Evolutionary conservation across 2,329 filamentous ascomycete genomes (phyloP).

Genomic region (Monilinia laxa): DNA sequence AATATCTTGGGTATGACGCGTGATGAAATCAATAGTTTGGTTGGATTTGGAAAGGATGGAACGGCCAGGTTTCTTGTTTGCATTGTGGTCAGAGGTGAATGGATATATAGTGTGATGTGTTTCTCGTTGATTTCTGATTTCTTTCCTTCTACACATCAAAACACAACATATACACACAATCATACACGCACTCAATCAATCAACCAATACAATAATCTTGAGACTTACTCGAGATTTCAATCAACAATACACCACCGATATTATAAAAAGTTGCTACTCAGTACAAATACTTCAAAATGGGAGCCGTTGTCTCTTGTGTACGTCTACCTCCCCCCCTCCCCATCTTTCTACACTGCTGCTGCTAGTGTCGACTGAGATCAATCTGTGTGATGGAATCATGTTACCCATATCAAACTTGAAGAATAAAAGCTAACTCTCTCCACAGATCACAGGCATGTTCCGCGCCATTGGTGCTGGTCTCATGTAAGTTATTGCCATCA

Average conservation of each 20-base stretch:
- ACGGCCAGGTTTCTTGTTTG: background rate
- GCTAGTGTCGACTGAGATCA: background rate
- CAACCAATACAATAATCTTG: background rate
- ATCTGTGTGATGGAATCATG: no score
- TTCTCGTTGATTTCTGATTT: background rate
- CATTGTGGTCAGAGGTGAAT: background rate
- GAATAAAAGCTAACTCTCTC: background rate
- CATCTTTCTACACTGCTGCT: background rate
- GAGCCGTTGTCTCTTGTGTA: conserved; percentile 43
- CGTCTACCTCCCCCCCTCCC: conserved; percentile 23
- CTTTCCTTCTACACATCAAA: conserved; percentile 11
- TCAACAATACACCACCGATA: background rate
- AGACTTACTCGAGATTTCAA: background rate
- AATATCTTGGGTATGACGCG: no score
- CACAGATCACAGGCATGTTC: conserved; percentile 39
- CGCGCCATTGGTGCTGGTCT: conserved; percentile 40
- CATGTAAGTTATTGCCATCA: conserved; percentile 33
- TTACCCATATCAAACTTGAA: conserved; percentile 21
- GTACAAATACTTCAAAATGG: conserved; percentile 36
- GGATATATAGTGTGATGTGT: conserved; percentile 2
- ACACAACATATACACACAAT: background rate
- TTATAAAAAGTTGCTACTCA: conserved; percentile 2
- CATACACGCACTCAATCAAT: background rate
- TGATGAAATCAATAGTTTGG: no score
- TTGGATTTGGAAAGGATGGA: no score